Evolutionary conservation across 768 basidiomycete genomes (phyloP), one percentile per base, ranked within the genome.

Genomic region (Agrocybe pediades): DNA sequence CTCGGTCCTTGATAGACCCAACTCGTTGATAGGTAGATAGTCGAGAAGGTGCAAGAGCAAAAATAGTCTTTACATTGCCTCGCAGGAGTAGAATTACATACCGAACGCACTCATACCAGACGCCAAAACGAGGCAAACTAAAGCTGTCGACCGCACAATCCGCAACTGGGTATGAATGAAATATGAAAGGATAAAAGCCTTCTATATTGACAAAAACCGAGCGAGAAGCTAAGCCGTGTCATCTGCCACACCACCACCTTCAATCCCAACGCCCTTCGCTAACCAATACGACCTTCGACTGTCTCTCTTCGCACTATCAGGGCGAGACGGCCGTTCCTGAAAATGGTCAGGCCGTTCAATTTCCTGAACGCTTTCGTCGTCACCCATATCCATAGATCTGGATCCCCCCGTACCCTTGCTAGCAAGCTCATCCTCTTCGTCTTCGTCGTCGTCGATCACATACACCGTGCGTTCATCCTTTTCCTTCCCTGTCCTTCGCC

Each of bases 221-320:
- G 29, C n/a, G n/a, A n/a, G n/a, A n/a, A 30, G 24, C 42, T 51
- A 57, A 41, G 49, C 33, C 33, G 50, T 53, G 43, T 60, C 59
- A 20, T 62, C 65, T 51, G 63, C 64, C 23, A 69, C 17, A 16
- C 64, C 64, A 55, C 64, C 59, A 62, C 66, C 64, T 57, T 65
- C 58, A 65, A 62, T 66, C 27, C 72, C 73, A 60, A 67, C 65
- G 6, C 71, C 76, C 54, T 86, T 88, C 19, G 82, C 80, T 41
- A 85, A 59, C 86, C 85, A 85, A 63, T 79, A 86, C 4, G 75
- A 76, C 51, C 83, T 74, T 26, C 72, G 77, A 53, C 64, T 71
- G 20, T 74, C 70, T 41, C 63, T 69, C 44, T 65, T 71, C 9
- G 59, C 49, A 40, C 55, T 52, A 21, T 49, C 48, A 26, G 29